Percentiles rank a stretch among this genome's conserved stretches.
These are phyloP conservation scores for Corymbia citriodora DNA, from an alignment of 441 rosid genomes.

Conservation along the genomic window DNA sequence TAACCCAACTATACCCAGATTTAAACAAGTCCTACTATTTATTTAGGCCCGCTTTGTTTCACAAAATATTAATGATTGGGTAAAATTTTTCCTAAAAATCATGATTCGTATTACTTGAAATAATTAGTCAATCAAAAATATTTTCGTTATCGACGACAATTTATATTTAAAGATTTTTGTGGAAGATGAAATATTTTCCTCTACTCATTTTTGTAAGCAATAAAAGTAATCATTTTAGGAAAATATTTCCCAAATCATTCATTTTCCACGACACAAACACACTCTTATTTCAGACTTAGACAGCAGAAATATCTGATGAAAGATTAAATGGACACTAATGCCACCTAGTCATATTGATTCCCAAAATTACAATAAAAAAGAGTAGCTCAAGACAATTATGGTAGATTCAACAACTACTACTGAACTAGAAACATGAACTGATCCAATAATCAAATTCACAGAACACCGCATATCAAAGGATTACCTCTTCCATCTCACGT, in stretches of 20 bases:
- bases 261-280: not conserved
- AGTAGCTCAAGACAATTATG: not conserved
- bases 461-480: not conserved
- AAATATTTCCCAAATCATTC: not conserved
- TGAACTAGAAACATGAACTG: not conserved
- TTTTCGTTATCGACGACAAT: not conserved
- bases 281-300: not conserved
- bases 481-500: conserved; percentile 98
- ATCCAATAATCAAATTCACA: not conserved
- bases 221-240: not conserved
- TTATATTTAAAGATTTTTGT: not conserved
- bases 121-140: not conserved
- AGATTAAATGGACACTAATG: not conserved
- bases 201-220: not conserved
- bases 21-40: not conserved
- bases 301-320: not conserved
- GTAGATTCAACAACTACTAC: not conserved
- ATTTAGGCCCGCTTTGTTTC: not conserved
- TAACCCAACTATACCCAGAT: not conserved
- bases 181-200: not conserved
- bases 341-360: not conserved
- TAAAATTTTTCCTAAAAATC: not conserved
- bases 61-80: not conserved
- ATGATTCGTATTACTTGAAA: not conserved
- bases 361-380: not conserved